Evolutionary conservation across 805 yeast genomes (phyloP).

Genomic region (Ogataea dorogensis): DNA sequence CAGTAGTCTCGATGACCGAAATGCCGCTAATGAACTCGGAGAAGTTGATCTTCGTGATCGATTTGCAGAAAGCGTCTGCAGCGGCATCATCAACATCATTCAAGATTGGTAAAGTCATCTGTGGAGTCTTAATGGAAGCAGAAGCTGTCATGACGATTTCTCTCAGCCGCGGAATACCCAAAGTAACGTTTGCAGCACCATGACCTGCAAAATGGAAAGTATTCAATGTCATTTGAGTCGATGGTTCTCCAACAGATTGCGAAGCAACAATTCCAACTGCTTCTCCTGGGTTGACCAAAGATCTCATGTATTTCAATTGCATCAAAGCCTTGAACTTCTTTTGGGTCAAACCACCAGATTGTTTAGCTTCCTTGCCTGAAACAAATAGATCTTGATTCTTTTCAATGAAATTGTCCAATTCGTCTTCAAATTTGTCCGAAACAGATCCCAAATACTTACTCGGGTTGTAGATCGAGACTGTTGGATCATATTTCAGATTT

Average conservation of each 20-base stretch:
- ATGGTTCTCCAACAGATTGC: constrained; percentile 98
- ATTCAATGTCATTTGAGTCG: constrained; percentile 96
- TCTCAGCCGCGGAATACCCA: constrained; percentile 99
- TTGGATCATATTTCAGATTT: constrained; percentile 76
- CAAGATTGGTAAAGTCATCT: constrained; percentile 89
- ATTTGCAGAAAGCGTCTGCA: constrained; percentile 91
- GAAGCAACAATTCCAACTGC: constrained; percentile 98
- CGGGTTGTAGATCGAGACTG: constrained; percentile 81
- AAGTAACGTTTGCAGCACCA: constrained; percentile 99
- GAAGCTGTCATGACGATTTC: constrained; percentile 99
- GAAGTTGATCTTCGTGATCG: constrained; percentile 77
- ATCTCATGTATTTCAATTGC: constrained; percentile 98
- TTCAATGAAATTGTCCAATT: constrained; percentile 68
- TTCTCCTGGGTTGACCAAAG: constrained; percentile 94
- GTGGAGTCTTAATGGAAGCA: constrained; percentile 94
- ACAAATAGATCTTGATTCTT: constrained; percentile 56
- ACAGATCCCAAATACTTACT: constrained; percentile 90
- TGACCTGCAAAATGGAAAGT: constrained; percentile 99
- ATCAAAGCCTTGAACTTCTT: constrained; percentile 92
- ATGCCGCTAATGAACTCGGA: constrained; percentile 88
- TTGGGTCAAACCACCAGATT: constrained; percentile 52
- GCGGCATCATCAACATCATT: constrained; percentile 77
- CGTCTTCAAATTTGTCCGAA: constrained; percentile 81
- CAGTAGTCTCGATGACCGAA: constrained; percentile 84
- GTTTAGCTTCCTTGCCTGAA: constrained; percentile 46